Conservation (phyloP, 2,329 filamentous ascomycete genomes). For the Paracamarosporium sp. region DNA sequence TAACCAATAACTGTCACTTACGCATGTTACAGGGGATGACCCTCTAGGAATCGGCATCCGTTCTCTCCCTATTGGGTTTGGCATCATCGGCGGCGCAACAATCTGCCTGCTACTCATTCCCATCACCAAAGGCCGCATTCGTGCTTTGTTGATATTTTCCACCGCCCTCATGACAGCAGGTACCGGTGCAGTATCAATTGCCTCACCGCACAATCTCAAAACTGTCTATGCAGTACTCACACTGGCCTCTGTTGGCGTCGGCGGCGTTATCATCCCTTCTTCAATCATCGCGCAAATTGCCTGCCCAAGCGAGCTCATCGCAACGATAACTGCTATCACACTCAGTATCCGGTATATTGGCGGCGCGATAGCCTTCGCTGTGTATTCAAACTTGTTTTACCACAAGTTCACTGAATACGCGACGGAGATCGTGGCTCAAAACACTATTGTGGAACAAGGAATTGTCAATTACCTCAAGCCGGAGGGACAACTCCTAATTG, state of each 20-base stretch:
- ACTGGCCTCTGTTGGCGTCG: conserved; percentile 69
- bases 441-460: conserved; percentile 57
- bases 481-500: conserved; percentile 58
- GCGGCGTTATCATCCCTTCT: conserved; percentile 71
- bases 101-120: conserved; percentile 65
- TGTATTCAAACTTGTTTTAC: conserved; percentile 45
- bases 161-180: conserved; percentile 71
- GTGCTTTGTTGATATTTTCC: conserved; percentile 65
- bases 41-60: conserved; percentile 69
- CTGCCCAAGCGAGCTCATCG: conserved; percentile 73
- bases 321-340: conserved; percentile 71
- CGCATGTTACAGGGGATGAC: conserved; percentile 54
- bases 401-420: conserved; percentile 23
- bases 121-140: conserved; percentile 64
- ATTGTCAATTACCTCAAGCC: conserved; percentile 45
- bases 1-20: conserved; percentile 7
- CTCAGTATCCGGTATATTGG: conserved; percentile 74
- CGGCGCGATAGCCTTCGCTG: conserved; percentile 68
- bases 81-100: conserved; percentile 67
- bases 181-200: conserved; percentile 61
- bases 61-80: conserved; percentile 69
- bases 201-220: conserved; percentile 59
- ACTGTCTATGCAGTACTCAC: conserved; percentile 65
- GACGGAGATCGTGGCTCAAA: conserved; percentile 30
- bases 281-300: conserved; percentile 69